These are phyloP conservation scores for Inonotus hispidus DNA, from an alignment of 1,284 basidiomycete genomes.

Conservation along the genomic window DNA sequence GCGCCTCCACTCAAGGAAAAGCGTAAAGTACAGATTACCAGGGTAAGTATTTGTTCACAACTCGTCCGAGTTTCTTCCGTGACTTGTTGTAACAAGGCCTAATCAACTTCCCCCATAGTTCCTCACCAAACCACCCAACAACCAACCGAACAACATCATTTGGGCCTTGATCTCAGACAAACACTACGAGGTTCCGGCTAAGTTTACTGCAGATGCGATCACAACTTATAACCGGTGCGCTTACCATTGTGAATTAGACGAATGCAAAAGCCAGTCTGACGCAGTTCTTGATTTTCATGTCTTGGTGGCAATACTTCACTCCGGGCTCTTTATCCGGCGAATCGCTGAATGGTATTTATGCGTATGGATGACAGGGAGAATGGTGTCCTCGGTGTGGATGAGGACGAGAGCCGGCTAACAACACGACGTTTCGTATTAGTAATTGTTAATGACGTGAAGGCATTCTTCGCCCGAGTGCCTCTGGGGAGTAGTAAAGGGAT, in stretches of 20 bases:
- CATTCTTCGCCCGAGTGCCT: conserved; percentile 14
- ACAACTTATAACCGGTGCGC: conserved; percentile 13
- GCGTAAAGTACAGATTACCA: conserved; percentile 11
- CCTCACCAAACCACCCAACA: conserved; percentile 12
- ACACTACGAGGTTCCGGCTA: conserved; percentile 5
- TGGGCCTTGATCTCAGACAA: conserved; percentile 19
- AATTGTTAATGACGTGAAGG: conserved; percentile 6
- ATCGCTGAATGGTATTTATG: background rate
- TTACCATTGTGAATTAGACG: background rate
- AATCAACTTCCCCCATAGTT: conserved; percentile 2
- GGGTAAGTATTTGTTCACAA: background rate
- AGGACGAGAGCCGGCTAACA: conserved; percentile 9
- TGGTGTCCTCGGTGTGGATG: background rate
- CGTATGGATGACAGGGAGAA: background rate
- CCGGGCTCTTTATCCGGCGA: too few species aligned
- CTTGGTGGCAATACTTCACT: background rate
- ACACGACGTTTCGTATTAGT: conserved; percentile 6
- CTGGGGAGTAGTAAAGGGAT: conserved; percentile 5
- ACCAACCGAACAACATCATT: conserved; percentile 13
- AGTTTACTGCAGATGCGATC: conserved; percentile 11
- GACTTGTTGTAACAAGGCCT: background rate
- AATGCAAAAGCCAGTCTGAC: background rate
- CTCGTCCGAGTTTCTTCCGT: background rate
- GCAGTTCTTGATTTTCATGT: background rate
- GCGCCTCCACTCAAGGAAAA: background rate